Evolutionary conservation across 306 rosid species (phyloP), one percentile per base, ranked within the genome.

Genomic region (Citrullus colocynthis): DNA sequence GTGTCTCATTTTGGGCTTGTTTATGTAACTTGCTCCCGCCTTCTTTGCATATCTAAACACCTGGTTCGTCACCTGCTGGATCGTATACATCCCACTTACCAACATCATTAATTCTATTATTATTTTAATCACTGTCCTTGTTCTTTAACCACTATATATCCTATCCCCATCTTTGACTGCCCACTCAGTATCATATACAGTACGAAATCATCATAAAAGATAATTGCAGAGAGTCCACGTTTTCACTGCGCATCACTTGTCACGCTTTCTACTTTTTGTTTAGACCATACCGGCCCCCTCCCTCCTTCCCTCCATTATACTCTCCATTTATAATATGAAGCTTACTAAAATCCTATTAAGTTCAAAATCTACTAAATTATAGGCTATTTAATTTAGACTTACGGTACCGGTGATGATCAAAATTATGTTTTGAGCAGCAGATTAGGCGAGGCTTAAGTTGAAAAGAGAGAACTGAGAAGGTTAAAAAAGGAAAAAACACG

Each of bases 1-100:
- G 85, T 95, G 98, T n/a, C 98, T 73, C 98, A 95, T 95, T 77
- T 95, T 95, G 0, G 98, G 98, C 89, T 95, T 95, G 92, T 95
- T 95, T 6, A 95, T 95, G 88, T 95, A 90, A 81, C 91, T 92
- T 1, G 97, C 97, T 30, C 99, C 99, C 14, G 91, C 96, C 58
- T 87, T 90, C 86, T 92, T 92, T 0, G 97, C 97, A 69, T 79
- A 90, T 89, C 96, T 87, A 64, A 90, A 92, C 62, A 92, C 99
- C 76, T 95, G 96, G 78, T 92, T 95, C 44, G 97, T 92, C 80
- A 92, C 97, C 97, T 92, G 81, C 67, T 18, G 6, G 72, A n/a
- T 66, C 9, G 42, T 18, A 34, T 64, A 64, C 6, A 36, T 36
- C 39, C 39, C 39, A 36, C 39, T 36, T 16, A 64, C 15, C 42